Conservation (phyloP, 768 basidiomycete species). For the Cystofilobasidium ferigula region DNA sequence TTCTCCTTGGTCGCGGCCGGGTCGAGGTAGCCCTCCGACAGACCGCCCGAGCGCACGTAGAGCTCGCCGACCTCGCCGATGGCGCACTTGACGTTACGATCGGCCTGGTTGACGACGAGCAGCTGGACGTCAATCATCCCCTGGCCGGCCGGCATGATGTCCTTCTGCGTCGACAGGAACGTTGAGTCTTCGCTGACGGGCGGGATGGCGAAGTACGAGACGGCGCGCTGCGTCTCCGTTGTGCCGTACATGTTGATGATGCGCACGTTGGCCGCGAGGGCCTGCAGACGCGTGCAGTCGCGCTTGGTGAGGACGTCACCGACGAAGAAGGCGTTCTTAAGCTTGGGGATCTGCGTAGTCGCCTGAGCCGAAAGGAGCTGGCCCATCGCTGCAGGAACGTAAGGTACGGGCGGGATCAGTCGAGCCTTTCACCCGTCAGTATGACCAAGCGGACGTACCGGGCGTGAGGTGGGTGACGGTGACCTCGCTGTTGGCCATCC, state of each 20-base stretch:
- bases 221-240: slow-evolving; percentile 96
- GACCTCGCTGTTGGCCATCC: slow-evolving; percentile 87
- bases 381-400: slow-evolving; percentile 61
- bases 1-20: slow-evolving; percentile 71
- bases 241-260: slow-evolving; percentile 99
- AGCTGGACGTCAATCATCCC: slow-evolving; percentile 98
- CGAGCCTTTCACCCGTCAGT: no score
- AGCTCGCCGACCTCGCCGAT: slow-evolving; percentile 97
- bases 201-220: slow-evolving; percentile 91
- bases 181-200: slow-evolving; percentile 70
- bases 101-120: slow-evolving; percentile 81
- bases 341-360: slow-evolving; percentile 67
- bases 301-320: slow-evolving; percentile 98
- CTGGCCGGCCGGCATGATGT: slow-evolving; percentile 92
- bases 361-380: slow-evolving; percentile 88
- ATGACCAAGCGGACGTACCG: slow-evolving; percentile 29
- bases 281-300: slow-evolving; percentile 86
- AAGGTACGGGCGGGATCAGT: not conserved
- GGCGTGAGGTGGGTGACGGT: slow-evolving; percentile 97
- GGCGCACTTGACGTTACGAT: slow-evolving; percentile 73
- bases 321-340: slow-evolving; percentile 90
- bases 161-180: slow-evolving; percentile 87
- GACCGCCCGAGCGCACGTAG: slow-evolving; percentile 88
- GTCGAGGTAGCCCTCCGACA: slow-evolving; percentile 91
- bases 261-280: slow-evolving; percentile 77